phyloP scores from a whole-genome alignment of 2,329 filamentous ascomycete genomes.

The Monilinia vaccinii-corymbosi region DNA sequence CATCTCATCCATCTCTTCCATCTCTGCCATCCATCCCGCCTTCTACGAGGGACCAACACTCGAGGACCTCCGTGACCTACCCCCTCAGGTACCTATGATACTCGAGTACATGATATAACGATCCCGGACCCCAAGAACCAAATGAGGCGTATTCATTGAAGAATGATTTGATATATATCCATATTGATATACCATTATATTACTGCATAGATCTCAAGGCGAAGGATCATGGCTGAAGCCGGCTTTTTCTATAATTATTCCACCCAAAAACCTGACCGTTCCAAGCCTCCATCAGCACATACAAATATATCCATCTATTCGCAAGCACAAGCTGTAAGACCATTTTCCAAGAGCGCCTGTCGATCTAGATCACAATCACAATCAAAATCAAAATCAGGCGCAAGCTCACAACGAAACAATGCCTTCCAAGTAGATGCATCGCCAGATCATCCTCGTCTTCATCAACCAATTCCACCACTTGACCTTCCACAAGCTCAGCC shows the following conservation, averaged over 20 bases:
- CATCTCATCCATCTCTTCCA: too few relatives aligned
- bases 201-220: too few relatives aligned
- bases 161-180: too few relatives aligned
- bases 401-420: constrained; percentile 9
- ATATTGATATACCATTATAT: too few relatives aligned
- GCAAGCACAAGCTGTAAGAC: constrained; percentile 18
- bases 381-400: constrained; percentile 12
- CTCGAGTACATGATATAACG: too few relatives aligned
- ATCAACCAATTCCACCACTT: background rate
- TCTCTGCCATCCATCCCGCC: background rate
- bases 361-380: constrained; percentile 13
- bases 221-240: constrained; percentile 20
- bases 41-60: background rate
- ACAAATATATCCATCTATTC: constrained; percentile 19
- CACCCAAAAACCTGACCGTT: constrained; percentile 14
- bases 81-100: too few relatives aligned
- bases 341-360: constrained; percentile 12
- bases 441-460: background rate
- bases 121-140: too few relatives aligned
- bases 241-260: constrained; percentile 21
- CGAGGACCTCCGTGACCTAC: too few relatives aligned
- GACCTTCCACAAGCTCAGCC: background rate
- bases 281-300: constrained; percentile 20
- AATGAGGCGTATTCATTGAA: too few relatives aligned
- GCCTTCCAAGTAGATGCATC: background rate